Percentiles rank a stretch among this genome's conserved stretches.
These are phyloP conservation scores for Tardiomyces blankii DNA, from an alignment of 1,139 yeast species.

Conservation along the genomic window DNA sequence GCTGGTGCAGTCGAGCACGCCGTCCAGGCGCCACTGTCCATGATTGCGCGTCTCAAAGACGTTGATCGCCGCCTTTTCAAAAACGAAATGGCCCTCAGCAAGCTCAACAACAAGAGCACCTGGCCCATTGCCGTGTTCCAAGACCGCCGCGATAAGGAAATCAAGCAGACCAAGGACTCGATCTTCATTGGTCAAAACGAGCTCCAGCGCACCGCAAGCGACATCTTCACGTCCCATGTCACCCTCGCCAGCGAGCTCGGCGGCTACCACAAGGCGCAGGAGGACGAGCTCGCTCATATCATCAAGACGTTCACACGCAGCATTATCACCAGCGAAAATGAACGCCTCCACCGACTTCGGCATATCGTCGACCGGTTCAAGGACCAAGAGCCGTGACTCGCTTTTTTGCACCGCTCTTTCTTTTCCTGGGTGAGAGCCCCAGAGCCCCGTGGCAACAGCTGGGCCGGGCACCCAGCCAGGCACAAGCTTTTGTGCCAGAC, in stretches of 20 bases:
- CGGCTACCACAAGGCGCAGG: conserved; percentile 25
- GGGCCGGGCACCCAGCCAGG: too few species aligned
- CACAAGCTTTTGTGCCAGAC: too few species aligned
- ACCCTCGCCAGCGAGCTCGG: conserved; percentile 30
- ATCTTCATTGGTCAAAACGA: conserved; percentile 21
- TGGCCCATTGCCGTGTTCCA: conserved; percentile 28
- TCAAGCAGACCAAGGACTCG: conserved; percentile 18
- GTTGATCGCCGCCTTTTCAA: conserved; percentile 13
- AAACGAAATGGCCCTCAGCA: conserved; percentile 16
- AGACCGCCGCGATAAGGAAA: conserved; percentile 25
- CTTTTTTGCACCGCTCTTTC: too few species aligned
- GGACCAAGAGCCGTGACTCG: not conserved
- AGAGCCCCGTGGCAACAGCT: too few species aligned
- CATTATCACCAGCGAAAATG: conserved; percentile 22
- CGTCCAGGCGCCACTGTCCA: conserved; percentile 10
- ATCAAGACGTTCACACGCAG: conserved; percentile 20
- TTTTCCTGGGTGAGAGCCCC: too few species aligned
- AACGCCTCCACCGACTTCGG: conserved; percentile 15
- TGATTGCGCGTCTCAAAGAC: conserved; percentile 16
- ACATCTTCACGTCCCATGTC: conserved; percentile 24
- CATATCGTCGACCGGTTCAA: conserved; percentile 4
- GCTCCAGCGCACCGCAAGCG: conserved; percentile 20
- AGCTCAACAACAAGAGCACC: conserved; percentile 16
- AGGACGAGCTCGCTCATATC: conserved; percentile 19
- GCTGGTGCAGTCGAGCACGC: not conserved